A percentile compares a stretch with the other conserved stretches of the same genome.
These are phyloP conservation scores for Aspergillus luchuensis DNA, from an alignment of 2,329 filamentous ascomycete genomes.

Conservation along the genomic window DNA sequence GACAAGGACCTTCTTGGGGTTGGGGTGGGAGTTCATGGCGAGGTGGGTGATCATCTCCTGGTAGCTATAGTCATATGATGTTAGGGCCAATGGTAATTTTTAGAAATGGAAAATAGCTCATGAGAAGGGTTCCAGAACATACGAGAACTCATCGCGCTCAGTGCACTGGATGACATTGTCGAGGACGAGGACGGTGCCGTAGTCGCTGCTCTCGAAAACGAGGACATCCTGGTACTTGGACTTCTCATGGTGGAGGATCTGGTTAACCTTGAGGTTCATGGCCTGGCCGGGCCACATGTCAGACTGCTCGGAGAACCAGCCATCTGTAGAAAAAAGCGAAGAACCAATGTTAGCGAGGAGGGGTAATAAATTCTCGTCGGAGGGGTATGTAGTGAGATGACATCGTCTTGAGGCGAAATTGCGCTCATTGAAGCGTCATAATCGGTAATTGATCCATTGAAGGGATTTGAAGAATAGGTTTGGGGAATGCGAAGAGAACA, in stretches of 20 bases:
- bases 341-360: slow-evolving; percentile 9
- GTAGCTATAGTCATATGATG: slow-evolving; percentile 56
- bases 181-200: slow-evolving; percentile 92
- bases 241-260: slow-evolving; percentile 98
- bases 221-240: slow-evolving; percentile 98
- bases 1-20: slow-evolving; percentile 97
- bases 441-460: slow-evolving; percentile 7
- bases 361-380: neutral
- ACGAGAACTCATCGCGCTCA: slow-evolving; percentile 96
- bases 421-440: neutral
- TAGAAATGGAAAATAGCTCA: neutral
- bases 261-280: slow-evolving; percentile 97
- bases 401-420: neutral
- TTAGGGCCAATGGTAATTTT: neutral
- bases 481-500: neutral
- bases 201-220: slow-evolving; percentile 96
- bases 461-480: neutral
- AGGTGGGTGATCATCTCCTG: slow-evolving; percentile 99
- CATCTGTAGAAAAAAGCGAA: slow-evolving; percentile 65
- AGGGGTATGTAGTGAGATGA: neutral
- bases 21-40: slow-evolving; percentile 96
- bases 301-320: slow-evolving; percentile 99
- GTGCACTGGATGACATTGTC: slow-evolving; percentile 99
- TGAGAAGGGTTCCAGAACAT: slow-evolving; percentile 35
- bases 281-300: slow-evolving; percentile 99